Evolutionary conservation across 2,329 filamentous ascomycete species (phyloP).

Genomic region (Zelopaecilomyces penicillatus): DNA sequence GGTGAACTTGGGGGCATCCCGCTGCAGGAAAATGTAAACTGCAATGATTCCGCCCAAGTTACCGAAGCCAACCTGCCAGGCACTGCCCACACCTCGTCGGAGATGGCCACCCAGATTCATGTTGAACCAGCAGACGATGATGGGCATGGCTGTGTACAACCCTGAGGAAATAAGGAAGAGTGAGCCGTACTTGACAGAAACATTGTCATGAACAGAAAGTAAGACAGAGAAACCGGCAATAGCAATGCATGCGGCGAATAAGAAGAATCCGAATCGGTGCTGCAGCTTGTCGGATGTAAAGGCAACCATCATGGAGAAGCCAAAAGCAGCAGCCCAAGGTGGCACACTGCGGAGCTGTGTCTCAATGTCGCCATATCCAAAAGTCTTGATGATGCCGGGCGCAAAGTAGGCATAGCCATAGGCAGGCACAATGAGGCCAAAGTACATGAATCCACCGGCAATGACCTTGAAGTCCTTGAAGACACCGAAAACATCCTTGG

Average conservation of each 20-base stretch:
- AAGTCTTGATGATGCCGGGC: conserved; percentile 61
- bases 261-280: conserved; percentile 67
- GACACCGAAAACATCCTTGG: conserved; percentile 50
- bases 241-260: conserved; percentile 59
- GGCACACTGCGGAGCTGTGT: conserved; percentile 52
- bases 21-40: conserved; percentile 58
- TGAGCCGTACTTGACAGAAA: conserved; percentile 62
- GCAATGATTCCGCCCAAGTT: conserved; percentile 75
- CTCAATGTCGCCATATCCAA: conserved; percentile 51
- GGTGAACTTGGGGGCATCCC: conserved; percentile 60
- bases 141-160: conserved; percentile 80
- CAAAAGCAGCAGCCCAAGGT: conserved; percentile 62
- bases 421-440: conserved; percentile 68
- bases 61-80: conserved; percentile 71
- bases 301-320: conserved; percentile 68
- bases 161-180: conserved; percentile 77
- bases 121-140: conserved; percentile 75
- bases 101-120: conserved; percentile 72
- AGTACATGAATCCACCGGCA: conserved; percentile 71
- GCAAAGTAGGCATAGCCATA: conserved; percentile 74
- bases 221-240: conserved; percentile 72
- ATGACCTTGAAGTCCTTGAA: conserved; percentile 69
- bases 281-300: conserved; percentile 59
- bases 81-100: conserved; percentile 59
- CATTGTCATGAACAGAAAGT: conserved; percentile 60